Conservation (phyloP, 108 stramenopile genomes). For the Chaetoceros tenuissimus region DNA sequence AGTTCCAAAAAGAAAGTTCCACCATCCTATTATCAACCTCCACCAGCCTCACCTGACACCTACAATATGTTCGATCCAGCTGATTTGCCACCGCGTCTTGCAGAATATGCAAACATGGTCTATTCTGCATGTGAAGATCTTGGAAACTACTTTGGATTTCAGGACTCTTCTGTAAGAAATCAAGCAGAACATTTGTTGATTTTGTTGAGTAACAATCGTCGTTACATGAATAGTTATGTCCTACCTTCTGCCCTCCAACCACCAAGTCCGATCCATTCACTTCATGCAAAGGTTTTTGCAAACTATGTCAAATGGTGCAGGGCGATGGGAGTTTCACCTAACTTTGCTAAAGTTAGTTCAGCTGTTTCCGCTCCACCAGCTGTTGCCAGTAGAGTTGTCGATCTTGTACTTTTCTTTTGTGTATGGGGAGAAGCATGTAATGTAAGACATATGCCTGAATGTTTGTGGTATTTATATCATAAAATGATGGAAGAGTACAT, state of each 20-base stretch:
- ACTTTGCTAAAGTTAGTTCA: slow-evolving; percentile 77
- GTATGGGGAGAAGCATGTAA: slow-evolving; percentile 98
- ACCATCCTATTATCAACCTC: slow-evolving; percentile 17
- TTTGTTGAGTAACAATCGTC: slow-evolving; percentile 89
- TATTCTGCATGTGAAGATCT: slow-evolving; percentile 89
- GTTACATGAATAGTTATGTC: slow-evolving; percentile 87
- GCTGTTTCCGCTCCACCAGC: slow-evolving; percentile 83
- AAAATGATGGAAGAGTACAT: slow-evolving; percentile 94
- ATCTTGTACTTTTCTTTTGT: slow-evolving; percentile 92
- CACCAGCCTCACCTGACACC: slow-evolving; percentile 27
- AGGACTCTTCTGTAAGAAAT: slow-evolving; percentile 87
- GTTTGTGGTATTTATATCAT: slow-evolving; percentile 96
- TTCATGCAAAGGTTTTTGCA: slow-evolving; percentile 92
- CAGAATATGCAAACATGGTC: slow-evolving; percentile 88
- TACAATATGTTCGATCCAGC: slow-evolving; percentile 91
- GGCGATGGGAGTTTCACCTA: slow-evolving; percentile 76
- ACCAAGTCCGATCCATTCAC: slow-evolving; percentile 81
- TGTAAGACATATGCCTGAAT: slow-evolving; percentile 97
- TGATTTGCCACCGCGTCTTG: slow-evolving; percentile 79
- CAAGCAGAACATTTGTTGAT: slow-evolving; percentile 95
- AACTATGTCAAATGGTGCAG: slow-evolving; percentile 98
- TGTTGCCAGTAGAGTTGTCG: slow-evolving; percentile 75
- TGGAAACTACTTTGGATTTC: slow-evolving; percentile 90
- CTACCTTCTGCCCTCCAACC: slow-evolving; percentile 70
- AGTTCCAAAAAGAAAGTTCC: slow-evolving; percentile 7